A percentile compares a stretch with the other conserved stretches of the same genome.
These are phyloP conservation scores for Scopulariopsis brevicaulis DNA, from an alignment of 2,329 filamentous ascomycete species.

Conservation along the genomic window DNA sequence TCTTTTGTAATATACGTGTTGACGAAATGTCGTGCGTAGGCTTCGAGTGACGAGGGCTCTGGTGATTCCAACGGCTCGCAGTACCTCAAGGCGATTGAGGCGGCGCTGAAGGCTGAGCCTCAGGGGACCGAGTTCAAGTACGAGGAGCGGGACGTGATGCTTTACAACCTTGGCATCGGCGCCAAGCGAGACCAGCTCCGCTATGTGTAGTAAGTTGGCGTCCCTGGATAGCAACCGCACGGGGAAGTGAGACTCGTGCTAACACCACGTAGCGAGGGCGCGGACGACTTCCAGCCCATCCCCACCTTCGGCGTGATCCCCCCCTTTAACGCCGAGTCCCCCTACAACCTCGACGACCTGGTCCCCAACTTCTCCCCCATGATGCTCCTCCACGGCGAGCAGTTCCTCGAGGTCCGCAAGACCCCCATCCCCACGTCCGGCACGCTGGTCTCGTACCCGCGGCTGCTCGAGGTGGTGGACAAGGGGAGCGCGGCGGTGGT, in stretches of 20 bases:
- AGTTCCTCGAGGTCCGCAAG: slow-evolving; percentile 90
- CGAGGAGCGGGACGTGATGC: slow-evolving; percentile 76
- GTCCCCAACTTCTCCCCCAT: slow-evolving; percentile 95
- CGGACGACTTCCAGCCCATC: slow-evolving; percentile 84
- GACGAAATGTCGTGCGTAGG: neutral
- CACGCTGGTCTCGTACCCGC: slow-evolving; percentile 62
- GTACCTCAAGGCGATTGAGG: slow-evolving; percentile 64
- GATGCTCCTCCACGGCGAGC: slow-evolving; percentile 98
- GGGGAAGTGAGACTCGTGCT: neutral
- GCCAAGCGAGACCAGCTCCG: slow-evolving; percentile 82
- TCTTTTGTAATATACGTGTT: slow-evolving; percentile 1
- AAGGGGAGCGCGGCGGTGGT: slow-evolving; percentile 86
- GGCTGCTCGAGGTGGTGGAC: slow-evolving; percentile 88
- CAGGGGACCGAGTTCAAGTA: slow-evolving; percentile 68
- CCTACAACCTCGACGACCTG: slow-evolving; percentile 70
- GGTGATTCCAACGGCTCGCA: slow-evolving; percentile 22
- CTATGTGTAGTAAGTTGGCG: slow-evolving; percentile 57
- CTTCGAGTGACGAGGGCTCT: neutral
- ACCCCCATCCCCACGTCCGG: slow-evolving; percentile 83
- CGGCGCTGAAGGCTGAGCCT: slow-evolving; percentile 60
- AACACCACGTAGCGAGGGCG: slow-evolving; percentile 49
- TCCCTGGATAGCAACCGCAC: neutral
- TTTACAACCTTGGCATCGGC: slow-evolving; percentile 92
- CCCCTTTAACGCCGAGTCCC: slow-evolving; percentile 73
- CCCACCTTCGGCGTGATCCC: slow-evolving; percentile 96